Evolutionary conservation across 2,329 filamentous ascomycete species (phyloP).

Genomic region (Colletotrichum magnum): DNA sequence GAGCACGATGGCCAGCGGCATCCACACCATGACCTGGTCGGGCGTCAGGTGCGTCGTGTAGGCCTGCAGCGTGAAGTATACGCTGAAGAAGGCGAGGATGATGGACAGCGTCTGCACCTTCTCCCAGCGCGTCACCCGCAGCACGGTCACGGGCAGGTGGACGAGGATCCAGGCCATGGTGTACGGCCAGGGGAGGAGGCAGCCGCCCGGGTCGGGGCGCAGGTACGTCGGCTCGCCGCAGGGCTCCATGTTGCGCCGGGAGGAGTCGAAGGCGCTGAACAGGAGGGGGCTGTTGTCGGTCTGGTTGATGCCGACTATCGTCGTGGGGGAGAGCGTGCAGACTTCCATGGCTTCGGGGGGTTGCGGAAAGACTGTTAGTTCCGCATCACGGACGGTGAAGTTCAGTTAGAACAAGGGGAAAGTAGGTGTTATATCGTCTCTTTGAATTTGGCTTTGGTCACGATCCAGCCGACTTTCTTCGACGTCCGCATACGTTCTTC

Average conservation of each 20-base stretch:
- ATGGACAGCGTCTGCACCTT: slow-evolving; percentile 40
- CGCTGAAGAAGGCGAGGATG: slow-evolving; percentile 38
- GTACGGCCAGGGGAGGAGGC: slow-evolving; percentile 42
- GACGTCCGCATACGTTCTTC: no score
- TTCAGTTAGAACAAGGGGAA: background rate
- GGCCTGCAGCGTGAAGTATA: slow-evolving; percentile 38
- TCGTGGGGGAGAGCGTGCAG: background rate
- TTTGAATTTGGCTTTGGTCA: background rate
- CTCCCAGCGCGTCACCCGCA: slow-evolving; percentile 40
- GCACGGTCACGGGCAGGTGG: slow-evolving; percentile 37
- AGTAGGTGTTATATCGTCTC: background rate
- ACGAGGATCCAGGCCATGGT: slow-evolving; percentile 40
- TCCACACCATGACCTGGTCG: slow-evolving; percentile 39
- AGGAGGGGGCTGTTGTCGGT: background rate
- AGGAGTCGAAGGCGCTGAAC: background rate
- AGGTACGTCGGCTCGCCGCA: slow-evolving; percentile 13
- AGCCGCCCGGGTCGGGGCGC: slow-evolving; percentile 37
- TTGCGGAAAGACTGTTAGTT: background rate
- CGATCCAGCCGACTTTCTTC: background rate
- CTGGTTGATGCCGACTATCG: background rate
- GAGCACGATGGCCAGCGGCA: slow-evolving; percentile 38
- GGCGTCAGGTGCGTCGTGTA: slow-evolving; percentile 40
- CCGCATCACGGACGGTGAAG: background rate
- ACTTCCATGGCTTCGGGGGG: background rate
- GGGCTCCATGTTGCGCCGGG: background rate